A percentile compares a stretch with the other conserved stretches of the same genome.
phyloP scores from a whole-genome alignment of 176 grass and related monocot species.

The barley (Hordeum vulgare) region MorexV3_pseudomolecules_assembly NC_058524.1:467979696-467980195 shows the following conservation, averaged over 20 bases:
- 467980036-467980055: slow-evolving; percentile 93
- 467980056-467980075: slow-evolving; percentile 89
- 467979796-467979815: neutral
- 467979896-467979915: neutral
- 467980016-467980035: slow-evolving; percentile 45
- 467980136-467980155: neutral
- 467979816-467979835: neutral
- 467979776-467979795: neutral
- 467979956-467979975: slow-evolving; percentile 2
- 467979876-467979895: neutral
- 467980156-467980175: neutral
- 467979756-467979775: neutral
- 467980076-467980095: slow-evolving; percentile 86
- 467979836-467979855: neutral
- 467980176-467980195: neutral
- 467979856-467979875: neutral
- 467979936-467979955: neutral
- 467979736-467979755: neutral
- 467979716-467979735: neutral
- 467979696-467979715: neutral
- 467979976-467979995: neutral
- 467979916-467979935: neutral
- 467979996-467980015: slow-evolving; percentile 28
- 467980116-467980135: slow-evolving; percentile 96
- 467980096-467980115: slow-evolving; percentile 93